Evolutionary conservation across 805 yeast genomes (phyloP).

Genomic region (Danielia reshetovae): DNA sequence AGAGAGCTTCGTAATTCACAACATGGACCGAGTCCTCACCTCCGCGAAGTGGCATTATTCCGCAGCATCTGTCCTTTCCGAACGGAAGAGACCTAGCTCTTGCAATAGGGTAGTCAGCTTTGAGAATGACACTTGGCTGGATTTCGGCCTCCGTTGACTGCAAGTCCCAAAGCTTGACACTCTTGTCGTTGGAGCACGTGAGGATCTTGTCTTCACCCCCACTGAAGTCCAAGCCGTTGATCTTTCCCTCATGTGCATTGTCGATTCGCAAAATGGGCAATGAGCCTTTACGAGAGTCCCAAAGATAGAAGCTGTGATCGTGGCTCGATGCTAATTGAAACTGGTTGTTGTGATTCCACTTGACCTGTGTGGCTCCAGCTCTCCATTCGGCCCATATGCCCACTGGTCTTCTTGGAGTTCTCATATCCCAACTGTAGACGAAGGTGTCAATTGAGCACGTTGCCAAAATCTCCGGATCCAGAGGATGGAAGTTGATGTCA

Average conservation of each 20-base stretch:
- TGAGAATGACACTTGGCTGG: constrained; percentile 53
- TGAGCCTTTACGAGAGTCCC: constrained; percentile 88
- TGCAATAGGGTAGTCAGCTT: constrained; percentile 81
- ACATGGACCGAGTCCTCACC: constrained; percentile 65
- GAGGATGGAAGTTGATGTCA: constrained; percentile 89
- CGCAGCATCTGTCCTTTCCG: constrained; percentile 70
- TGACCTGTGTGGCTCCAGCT: constrained; percentile 92
- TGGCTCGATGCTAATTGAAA: constrained; percentile 83
- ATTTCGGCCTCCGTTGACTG: constrained; percentile 1
- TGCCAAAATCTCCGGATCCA: constrained; percentile 80
- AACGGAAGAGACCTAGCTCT: constrained; percentile 86
- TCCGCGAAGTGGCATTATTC: constrained; percentile 87
- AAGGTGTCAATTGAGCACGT: constrained; percentile 92
- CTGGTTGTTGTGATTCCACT: constrained; percentile 81
- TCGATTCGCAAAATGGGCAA: constrained; percentile 60
- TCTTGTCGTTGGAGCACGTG: constrained; percentile 82
- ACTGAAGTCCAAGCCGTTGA: constrained; percentile 86
- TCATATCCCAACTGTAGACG: constrained; percentile 86
- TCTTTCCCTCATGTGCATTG: constrained; percentile 76
- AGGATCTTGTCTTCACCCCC: constrained; percentile 57
- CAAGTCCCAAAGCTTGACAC: constrained; percentile 45
- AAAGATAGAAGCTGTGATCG: constrained; percentile 70
- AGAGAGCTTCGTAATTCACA: constrained; percentile 43
- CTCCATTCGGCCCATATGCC: constrained; percentile 88
- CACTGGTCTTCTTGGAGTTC: constrained; percentile 72